Base-by-base conservation (phyloP, 306 rosid species). In the Oxytropis ochrocephala region DNA sequence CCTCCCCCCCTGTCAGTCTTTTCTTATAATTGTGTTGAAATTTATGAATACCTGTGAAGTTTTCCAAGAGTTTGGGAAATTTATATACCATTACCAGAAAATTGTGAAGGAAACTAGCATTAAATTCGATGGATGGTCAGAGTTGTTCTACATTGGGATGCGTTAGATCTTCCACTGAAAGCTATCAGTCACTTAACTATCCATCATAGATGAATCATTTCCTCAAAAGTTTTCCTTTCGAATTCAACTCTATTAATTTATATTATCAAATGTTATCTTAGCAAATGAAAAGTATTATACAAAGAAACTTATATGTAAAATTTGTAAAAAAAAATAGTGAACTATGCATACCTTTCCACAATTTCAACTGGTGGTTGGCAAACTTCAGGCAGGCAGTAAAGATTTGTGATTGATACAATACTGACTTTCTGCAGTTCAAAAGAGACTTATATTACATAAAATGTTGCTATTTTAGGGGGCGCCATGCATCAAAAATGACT, bases 401-500 rank as follows among this genome's bases (percentile, higher is more conserved):
- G 44, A 59, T 53, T 66, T 58, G 14, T 27, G 81, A 60, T 17
- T 66, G 53, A 59, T 52, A 5, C 53, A 21, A 10, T 52, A 13
- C 24, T 16, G 29, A 3, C 29, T 61, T 65, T 64, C 27, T 75
- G 54, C 47, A 19, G 35, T 60, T 0, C 42, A 55, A 43, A 57
- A 49, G 1, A 24, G 2, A 63, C 72, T 69, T 73, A 16, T 17
- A 49, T 46, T 72, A 19, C 44, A 35, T 58, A 71, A 8, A 70
- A 65, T 55, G 68, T 57, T 64, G 60, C 53, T 73, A 14, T 59
- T 36, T 76, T 62, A 90, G 97, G 90, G 99, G 99, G 41, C 99
- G 99, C 24, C 99, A 94, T 85, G 96, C 97, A 27, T 94, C 97
- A n/a, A 94, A 94, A 82, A 42, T 88, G 39, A 94, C 98, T n/a